These are phyloP conservation scores for Nemania abortiva DNA, from an alignment of 2,329 filamentous ascomycete species.

Conservation along the genomic window DNA sequence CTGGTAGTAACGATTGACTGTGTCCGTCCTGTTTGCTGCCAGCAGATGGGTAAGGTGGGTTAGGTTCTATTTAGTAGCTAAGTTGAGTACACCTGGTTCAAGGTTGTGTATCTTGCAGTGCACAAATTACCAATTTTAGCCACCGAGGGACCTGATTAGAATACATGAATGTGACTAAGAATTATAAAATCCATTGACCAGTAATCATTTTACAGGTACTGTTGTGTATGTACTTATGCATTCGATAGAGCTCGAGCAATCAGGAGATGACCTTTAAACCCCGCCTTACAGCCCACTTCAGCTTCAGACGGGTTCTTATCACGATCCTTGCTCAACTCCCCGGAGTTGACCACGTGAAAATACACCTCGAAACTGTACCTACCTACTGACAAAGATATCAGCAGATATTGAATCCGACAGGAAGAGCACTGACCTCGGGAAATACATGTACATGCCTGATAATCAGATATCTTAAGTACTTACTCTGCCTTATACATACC, in stretches of 20 bases:
- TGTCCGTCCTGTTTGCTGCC: background rate
- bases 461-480: background rate
- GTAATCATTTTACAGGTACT: background rate
- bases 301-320: constrained; percentile 10
- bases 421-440: background rate
- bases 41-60: background rate
- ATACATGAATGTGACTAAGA: background rate
- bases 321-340: background rate
- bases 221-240: background rate
- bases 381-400: background rate
- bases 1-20: background rate
- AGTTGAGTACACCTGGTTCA: background rate
- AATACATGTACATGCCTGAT: background rate
- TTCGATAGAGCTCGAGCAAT: background rate
- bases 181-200: background rate
- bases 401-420: too few relatives aligned
- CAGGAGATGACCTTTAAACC: background rate
- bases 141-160: background rate
- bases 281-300: background rate
- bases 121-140: background rate
- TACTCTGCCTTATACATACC: background rate
- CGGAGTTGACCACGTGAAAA: background rate
- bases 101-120: background rate
- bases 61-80: background rate
- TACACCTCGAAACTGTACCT: background rate